Base-by-base conservation (phyloP, 441 rosid species). In the Capsella rubella region DNA sequence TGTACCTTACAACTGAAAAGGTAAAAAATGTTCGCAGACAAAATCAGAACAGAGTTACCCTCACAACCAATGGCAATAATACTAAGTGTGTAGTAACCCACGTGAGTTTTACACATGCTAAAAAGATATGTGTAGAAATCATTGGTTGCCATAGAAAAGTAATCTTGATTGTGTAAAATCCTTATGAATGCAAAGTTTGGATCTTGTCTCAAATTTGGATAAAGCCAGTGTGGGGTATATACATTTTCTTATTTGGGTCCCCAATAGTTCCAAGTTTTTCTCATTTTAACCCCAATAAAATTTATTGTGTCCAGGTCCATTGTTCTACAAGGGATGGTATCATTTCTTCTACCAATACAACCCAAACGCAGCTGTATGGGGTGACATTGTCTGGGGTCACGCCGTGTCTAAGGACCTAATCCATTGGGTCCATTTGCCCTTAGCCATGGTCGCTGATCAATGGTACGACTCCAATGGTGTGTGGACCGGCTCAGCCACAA, bases 401-500 rank as follows among this genome's bases (percentile, higher is more conserved):
- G 93, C 99, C 8, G 96, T 92, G n/a, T 95, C 99, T 9, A 77
- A 43, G 76, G 98, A 95, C 83, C 42, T 95, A 67, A 86, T 95
- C 60, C 95, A 92, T 49, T 95, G 98, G 99, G 79, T 84, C 15
- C 85, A 89, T 75, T 89, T 95, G 55, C 99, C 99, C 3, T 1
- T 89, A 2, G 97, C 98, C 21, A 86, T 92, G 96, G 81, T 85
- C 0, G 84, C 98, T 8, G 98, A 91, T 70, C 84, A 85, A 6
- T 92, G 98, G 97, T 95, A 92, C 32, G 99, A 95, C 8, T 57
- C 80, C 43, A 87, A 85, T 12, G 99, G 99, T 6, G 99, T 92
- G n/a, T 95, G 97, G 96, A 90, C 92, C 1, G 99, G 98, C 15
- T 95, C 98, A 1, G 95, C 99, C 55, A 95, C 99, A 0, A 39